phyloP scores from a whole-genome alignment of 2,329 filamentous ascomycete genomes.

The Fusarium solani-melongenae region DNA sequence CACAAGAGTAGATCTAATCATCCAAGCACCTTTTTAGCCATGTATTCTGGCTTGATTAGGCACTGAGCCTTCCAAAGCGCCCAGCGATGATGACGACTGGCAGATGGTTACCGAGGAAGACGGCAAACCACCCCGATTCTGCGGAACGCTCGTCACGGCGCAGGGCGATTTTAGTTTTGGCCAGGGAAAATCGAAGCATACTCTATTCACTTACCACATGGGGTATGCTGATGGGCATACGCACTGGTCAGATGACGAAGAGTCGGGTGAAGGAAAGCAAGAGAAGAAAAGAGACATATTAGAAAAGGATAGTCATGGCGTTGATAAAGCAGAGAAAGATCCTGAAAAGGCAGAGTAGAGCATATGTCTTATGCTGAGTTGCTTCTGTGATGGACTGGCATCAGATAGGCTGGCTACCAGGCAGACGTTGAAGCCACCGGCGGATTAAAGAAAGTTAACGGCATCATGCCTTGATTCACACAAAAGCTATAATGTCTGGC shows the following conservation, averaged over 20 bases:
- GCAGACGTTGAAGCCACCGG: neutral
- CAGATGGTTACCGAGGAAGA: constrained; percentile 12
- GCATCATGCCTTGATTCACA: neutral
- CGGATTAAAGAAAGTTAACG: neutral
- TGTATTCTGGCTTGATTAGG: neutral
- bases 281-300: neutral
- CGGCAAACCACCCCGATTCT: neutral
- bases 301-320: neutral
- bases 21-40: neutral
- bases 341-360: neutral
- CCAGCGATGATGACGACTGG: constrained; percentile 16
- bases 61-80: neutral
- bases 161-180: neutral
- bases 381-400: neutral
- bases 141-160: neutral
- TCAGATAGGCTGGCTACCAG: neutral
- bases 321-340: neutral
- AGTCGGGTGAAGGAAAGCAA: neutral
- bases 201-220: neutral
- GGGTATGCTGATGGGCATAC: neutral
- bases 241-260: neutral
- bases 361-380: neutral
- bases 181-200: neutral
- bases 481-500: neutral
- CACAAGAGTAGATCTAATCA: neutral